Evolutionary conservation across 257 asterid genomes (phyloP), one percentile per base, ranked within the genome.

Genomic region (Euphrasia confusa): DNA sequence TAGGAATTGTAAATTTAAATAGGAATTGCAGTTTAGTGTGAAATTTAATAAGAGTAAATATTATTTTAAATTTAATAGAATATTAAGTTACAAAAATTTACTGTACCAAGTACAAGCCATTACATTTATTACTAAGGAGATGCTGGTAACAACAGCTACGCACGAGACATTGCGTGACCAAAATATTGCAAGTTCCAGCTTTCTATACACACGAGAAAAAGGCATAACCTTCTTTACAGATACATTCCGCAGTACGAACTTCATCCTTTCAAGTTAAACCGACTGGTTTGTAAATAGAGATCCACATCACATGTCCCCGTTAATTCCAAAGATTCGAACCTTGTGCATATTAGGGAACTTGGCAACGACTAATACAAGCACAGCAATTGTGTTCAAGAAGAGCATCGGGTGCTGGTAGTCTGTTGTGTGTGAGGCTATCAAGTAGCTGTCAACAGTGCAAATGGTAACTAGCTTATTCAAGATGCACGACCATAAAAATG

Each of bases 281-380:
- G 50, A 71, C 42, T 54, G 35, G 54, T 66, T 58, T 40, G 26
- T 15, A 39, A 50, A 45, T 60, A 15, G 47, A 30, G 67, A 32
- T 28, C 60, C 65, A 56, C 3, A 58, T 83, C 82, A 85, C 77
- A 66, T 81, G 48, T 88, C 96, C 35, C 81, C 90, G 17, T 88
- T 88, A 12, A 88, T 88, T 66, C 96, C 96, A 9, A 88, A 85
- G 69, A 88, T 88, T 42, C 96, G 90, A 53, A 88, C 96, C 77
- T 83, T 88, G 84, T 88, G 96, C 96, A 88, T 88, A 61, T 85
- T 79, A 1, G 96, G 96, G 77, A 88, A 88, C 84, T 88, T 88
- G 37, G 96, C 96, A 39, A 88, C 53, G 17, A 85, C 96, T 50
- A 88, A 78, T 60, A 88, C 81, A 9, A 81, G 67, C 69, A 88